Conservation (phyloP, 345 rosid species). For the Raphanus sativus region DNA sequence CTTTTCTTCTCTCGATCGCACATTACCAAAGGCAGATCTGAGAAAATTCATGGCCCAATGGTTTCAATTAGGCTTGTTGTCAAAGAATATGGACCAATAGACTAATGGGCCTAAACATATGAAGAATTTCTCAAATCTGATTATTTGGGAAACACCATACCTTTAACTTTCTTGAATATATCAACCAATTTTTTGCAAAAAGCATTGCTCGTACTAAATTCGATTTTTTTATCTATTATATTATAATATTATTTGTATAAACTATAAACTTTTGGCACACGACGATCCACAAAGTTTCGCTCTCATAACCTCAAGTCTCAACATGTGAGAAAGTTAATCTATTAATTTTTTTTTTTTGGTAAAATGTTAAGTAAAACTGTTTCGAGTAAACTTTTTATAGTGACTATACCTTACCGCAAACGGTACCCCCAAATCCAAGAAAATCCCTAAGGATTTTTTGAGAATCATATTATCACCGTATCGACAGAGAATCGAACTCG, state of each 20-base stretch:
- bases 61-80: neutral
- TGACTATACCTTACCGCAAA: too few relatives aligned
- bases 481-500: too few relatives aligned
- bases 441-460: too few relatives aligned
- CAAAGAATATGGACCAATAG: neutral
- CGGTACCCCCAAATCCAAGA: too few relatives aligned
- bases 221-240: neutral
- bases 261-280: neutral
- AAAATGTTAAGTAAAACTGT: too few relatives aligned
- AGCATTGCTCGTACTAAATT: neutral
- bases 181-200: neutral
- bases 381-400: too few relatives aligned
- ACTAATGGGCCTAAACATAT: slow-evolving; percentile 2
- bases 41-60: neutral
- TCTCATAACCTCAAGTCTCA: neutral
- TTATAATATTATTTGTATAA: neutral
- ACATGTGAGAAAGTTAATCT: neutral
- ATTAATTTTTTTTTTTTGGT: too few relatives aligned
- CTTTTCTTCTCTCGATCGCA: neutral
- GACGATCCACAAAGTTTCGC: neutral
- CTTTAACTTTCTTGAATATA: neutral
- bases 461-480: too few relatives aligned
- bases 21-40: neutral
- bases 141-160: neutral
- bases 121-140: neutral